Evolutionary conservation across 441 rosid genomes (phyloP), one percentile per base, ranked within the genome.

Genomic region (Pelargonium fulgidum): DNA sequence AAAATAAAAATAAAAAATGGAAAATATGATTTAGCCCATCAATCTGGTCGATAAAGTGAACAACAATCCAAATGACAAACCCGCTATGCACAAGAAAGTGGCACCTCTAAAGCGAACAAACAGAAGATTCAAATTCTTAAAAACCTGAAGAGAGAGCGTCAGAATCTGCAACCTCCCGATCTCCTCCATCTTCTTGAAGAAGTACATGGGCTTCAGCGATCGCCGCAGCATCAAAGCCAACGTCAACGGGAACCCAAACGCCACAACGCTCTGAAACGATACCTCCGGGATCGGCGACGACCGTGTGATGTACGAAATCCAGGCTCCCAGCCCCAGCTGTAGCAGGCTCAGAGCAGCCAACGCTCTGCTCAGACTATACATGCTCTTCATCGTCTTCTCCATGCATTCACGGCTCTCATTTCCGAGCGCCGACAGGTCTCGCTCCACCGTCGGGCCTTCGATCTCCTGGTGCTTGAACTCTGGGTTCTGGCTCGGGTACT

Each of bases 181-280:
- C 75, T 91, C 91, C 78, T 91, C 97, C 96, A 89, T 93, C 82
- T 88, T 91, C 82, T 81, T 88, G 74, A 91, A 85, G 85, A 93
- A 91, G 73, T 79, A 74, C 87, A 93, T 91, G 1, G 93, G 89
- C 83, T 89, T 91, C 83, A 91, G 65, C 6, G 90, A 85, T 39
- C 85, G 84, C 74, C 99, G 83, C 77, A 93, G 4, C 89, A 91
- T 73, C 68, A 93, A 82, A 1, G 96, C 97, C 83, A 89, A 24
- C 0, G 95, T 78, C 54, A 89, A 89, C 0, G 97, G 97, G 68
- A 93, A 88, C 3, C 93, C 93, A 20, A 88, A 89, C 0, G 96
- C 96, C 3, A 85, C 67, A 19, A 82, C 68, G 77, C 89, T 89
- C 73, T 89, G 91, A 3, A 89, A 68, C 0, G 93, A 81, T 52